Percentiles rank a stretch among this genome's conserved stretches.
Conservation (phyloP, 2,329 filamentous ascomycete species). For the Calonectria pauciramosa region DNA sequence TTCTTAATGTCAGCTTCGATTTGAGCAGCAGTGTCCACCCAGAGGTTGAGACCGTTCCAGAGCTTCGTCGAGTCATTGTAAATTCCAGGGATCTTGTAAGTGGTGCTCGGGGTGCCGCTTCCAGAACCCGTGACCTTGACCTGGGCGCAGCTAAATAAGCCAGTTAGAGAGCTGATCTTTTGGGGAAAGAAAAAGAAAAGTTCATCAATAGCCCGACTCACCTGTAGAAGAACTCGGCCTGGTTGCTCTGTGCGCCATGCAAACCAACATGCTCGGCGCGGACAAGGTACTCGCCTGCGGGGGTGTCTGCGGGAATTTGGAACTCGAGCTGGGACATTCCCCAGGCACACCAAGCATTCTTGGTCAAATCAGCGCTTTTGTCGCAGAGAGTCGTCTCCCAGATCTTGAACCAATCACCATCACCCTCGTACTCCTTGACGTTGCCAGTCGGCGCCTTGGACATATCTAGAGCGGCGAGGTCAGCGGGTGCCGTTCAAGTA, state of each 20-base stretch:
- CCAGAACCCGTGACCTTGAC: slow-evolving; percentile 37
- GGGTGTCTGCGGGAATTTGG: slow-evolving; percentile 50
- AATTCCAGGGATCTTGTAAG: slow-evolving; percentile 48
- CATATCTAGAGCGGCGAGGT: slow-evolving; percentile 25
- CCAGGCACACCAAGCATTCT: slow-evolving; percentile 40
- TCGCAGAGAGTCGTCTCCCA: slow-evolving; percentile 41
- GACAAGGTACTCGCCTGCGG: slow-evolving; percentile 54
- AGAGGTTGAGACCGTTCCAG: slow-evolving; percentile 3
- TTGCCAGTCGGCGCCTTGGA: slow-evolving; percentile 41
- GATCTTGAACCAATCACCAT: slow-evolving; percentile 42
- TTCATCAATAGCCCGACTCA: not conserved
- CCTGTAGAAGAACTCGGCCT: slow-evolving; percentile 40
- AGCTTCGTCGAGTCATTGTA: slow-evolving; percentile 36
- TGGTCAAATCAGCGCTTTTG: slow-evolving; percentile 35
- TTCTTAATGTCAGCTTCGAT: not conserved
- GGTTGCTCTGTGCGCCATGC: slow-evolving; percentile 40
- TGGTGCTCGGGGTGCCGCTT: slow-evolving; percentile 35
- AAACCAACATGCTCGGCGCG: slow-evolving; percentile 52
- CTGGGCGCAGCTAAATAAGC: slow-evolving; percentile 30
- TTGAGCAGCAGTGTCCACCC: not conserved
- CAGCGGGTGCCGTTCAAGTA: not conserved
- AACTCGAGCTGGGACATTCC: slow-evolving; percentile 45
- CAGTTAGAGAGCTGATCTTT: not conserved
- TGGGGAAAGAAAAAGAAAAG: not conserved
- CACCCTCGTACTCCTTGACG: slow-evolving; percentile 42